phyloP scores from a whole-genome alignment of 2,329 filamentous ascomycete genomes.

The Fusarium sp. region DNA sequence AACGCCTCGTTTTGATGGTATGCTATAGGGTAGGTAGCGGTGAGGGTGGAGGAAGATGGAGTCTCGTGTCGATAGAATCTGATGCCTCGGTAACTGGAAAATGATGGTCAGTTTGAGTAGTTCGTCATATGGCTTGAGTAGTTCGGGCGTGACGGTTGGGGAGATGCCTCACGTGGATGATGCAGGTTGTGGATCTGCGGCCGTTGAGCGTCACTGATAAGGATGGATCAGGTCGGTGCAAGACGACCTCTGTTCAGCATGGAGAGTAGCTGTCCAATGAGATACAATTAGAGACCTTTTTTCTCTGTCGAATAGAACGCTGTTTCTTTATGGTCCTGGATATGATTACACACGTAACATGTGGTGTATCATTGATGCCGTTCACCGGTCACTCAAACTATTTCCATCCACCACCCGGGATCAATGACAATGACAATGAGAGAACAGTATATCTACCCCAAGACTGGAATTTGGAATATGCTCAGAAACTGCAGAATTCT shows the following conservation, averaged over 20 bases:
- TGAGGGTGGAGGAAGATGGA: constrained; percentile 32
- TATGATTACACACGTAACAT: background rate
- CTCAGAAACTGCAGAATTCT: background rate
- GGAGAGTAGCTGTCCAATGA: background rate
- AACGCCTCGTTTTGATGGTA: constrained; percentile 19
- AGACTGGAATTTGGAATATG: background rate
- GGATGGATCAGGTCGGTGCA: background rate
- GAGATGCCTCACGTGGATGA: constrained; percentile 6
- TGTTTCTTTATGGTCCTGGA: background rate
- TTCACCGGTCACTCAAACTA: background rate
- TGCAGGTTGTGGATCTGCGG: constrained; percentile 1
- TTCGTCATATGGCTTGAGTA: background rate
- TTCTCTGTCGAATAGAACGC: background rate
- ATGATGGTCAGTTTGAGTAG: constrained; percentile 8
- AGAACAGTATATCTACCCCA: background rate
- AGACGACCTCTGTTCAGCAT: background rate
- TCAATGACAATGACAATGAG: background rate
- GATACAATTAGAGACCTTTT: background rate
- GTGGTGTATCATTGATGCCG: background rate
- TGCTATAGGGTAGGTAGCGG: constrained; percentile 44
- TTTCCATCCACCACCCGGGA: background rate
- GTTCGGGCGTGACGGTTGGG: background rate
- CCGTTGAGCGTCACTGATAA: constrained; percentile 25
- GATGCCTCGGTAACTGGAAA: constrained; percentile 26
- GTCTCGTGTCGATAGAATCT: constrained; percentile 9